Evolutionary conservation across 2,329 filamentous ascomycete species (phyloP).

Genomic region (Macrophomina pseudophaseolina): DNA sequence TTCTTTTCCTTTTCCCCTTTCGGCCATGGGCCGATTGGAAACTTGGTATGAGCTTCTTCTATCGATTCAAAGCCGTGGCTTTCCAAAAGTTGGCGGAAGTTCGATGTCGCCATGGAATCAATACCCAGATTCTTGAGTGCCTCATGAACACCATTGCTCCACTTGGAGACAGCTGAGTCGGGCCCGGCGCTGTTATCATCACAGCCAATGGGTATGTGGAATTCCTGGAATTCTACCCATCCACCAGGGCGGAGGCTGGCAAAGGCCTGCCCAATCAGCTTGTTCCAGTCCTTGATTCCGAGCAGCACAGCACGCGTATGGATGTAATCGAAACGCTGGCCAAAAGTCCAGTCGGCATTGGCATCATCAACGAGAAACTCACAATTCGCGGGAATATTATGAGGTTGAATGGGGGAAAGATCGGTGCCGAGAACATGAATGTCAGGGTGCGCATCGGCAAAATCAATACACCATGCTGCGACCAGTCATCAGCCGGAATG

Average conservation of each 20-base stretch:
- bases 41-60: slow-evolving; percentile 39
- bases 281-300: slow-evolving; percentile 57
- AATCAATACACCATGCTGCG: slow-evolving; percentile 27
- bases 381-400: slow-evolving; percentile 35
- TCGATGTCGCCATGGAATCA: slow-evolving; percentile 46
- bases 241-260: slow-evolving; percentile 53
- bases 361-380: slow-evolving; percentile 36
- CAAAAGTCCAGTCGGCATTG: slow-evolving; percentile 59
- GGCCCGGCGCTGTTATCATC: slow-evolving; percentile 32
- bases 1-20: slow-evolving; percentile 57
- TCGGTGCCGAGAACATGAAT: slow-evolving; percentile 33
- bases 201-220: slow-evolving; percentile 33
- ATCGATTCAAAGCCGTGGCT: slow-evolving; percentile 53
- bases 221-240: slow-evolving; percentile 56
- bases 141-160: slow-evolving; percentile 39
- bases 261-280: slow-evolving; percentile 49
- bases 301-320: slow-evolving; percentile 56
- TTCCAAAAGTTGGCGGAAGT: slow-evolving; percentile 47
- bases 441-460: slow-evolving; percentile 32
- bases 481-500: background rate
- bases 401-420: slow-evolving; percentile 39
- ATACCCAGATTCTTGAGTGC: slow-evolving; percentile 47
- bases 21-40: slow-evolving; percentile 53
- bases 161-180: slow-evolving; percentile 30
- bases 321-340: slow-evolving; percentile 62